These are phyloP conservation scores for Cucumis cinereus DNA, from an alignment of 306 rosid genomes.

Conservation along the genomic window DNA sequence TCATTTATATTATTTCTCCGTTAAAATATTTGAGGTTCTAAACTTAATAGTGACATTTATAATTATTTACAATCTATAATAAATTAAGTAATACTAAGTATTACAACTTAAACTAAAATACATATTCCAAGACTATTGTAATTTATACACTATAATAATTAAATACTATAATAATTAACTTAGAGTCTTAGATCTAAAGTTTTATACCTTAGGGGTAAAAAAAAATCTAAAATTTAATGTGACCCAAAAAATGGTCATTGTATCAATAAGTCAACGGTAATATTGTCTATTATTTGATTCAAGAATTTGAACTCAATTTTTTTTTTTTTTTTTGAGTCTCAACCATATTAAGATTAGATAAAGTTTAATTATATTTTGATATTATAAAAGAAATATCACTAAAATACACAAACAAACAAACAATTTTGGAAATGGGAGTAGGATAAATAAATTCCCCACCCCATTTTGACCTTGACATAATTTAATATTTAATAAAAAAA, in stretches of 20 bases:
- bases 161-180: too few relatives aligned
- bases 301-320: not conserved
- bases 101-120: too few relatives aligned
- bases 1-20: too few relatives aligned
- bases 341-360: not conserved
- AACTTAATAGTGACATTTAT: too few relatives aligned
- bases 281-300: not conserved
- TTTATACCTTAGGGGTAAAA: too few relatives aligned
- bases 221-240: not conserved
- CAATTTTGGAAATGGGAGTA: not conserved
- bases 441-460: not conserved
- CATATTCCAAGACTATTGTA: too few relatives aligned
- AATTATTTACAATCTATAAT: too few relatives aligned
- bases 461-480: not conserved
- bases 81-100: too few relatives aligned
- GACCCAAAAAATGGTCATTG: not conserved
- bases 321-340: too few relatives aligned
- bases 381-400: not conserved
- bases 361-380: not conserved
- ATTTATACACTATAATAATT: too few relatives aligned
- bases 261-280: not conserved
- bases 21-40: too few relatives aligned
- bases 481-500: not conserved
- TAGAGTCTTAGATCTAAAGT: too few relatives aligned
- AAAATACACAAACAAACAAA: not conserved